phyloP scores from a whole-genome alignment of 2,329 filamentous ascomycete species.

The Zymoseptoria passerinii region DNA sequence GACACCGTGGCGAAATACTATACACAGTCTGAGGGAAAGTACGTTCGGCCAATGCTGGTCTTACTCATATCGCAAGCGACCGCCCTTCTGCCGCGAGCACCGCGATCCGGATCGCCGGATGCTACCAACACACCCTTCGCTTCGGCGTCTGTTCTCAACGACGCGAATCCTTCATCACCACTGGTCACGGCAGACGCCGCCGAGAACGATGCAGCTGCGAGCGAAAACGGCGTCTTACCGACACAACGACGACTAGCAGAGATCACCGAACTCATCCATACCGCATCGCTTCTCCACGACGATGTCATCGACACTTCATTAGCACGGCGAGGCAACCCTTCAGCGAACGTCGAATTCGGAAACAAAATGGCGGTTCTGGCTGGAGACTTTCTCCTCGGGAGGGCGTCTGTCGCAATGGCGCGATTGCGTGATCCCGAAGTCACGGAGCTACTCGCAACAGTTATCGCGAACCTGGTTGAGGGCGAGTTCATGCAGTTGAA shows the following conservation, averaged over 20 bases:
- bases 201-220: conserved; percentile 33
- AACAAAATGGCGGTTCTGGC: conserved; percentile 99
- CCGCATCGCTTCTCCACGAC: conserved; percentile 90
- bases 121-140: conserved; percentile 54
- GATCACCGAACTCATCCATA: conserved; percentile 96
- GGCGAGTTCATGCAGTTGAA: conserved; percentile 99
- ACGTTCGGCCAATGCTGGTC: conserved; percentile 87
- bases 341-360: conserved; percentile 89
- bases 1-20: conserved; percentile 98
- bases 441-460: conserved; percentile 85
- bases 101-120: conserved; percentile 33
- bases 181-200: conserved; percentile 43
- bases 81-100: conserved; percentile 61
- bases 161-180: conserved; percentile 67
- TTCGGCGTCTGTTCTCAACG: conserved; percentile 56
- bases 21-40: conserved; percentile 91
- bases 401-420: conserved; percentile 87
- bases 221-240: conserved; percentile 69
- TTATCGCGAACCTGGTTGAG: conserved; percentile 95
- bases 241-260: conserved; percentile 87
- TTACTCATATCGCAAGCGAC: conserved; percentile 95
- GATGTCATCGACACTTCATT: conserved; percentile 94
- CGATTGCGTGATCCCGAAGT: conserved; percentile 88
- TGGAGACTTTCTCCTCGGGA: conserved; percentile 89
- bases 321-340: conserved; percentile 72